Conservation (phyloP, 768 basidiomycete genomes). For the Melanogaster broomeanus region DNA sequence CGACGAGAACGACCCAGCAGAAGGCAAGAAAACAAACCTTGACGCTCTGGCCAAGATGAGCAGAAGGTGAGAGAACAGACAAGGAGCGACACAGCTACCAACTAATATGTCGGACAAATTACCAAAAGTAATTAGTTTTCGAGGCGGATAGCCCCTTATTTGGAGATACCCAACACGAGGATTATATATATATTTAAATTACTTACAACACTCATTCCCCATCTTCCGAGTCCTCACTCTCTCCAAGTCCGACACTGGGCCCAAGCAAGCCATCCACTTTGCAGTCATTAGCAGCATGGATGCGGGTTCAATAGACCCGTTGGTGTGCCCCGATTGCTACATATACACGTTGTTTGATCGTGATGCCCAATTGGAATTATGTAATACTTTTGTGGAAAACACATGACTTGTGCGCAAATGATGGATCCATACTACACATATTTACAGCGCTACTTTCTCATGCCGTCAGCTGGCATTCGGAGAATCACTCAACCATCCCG, state of each 20-base stretch:
- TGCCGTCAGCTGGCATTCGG: not conserved
- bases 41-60: not conserved
- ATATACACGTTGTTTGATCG: not conserved
- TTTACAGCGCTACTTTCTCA: not conserved
- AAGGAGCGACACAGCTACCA: no score
- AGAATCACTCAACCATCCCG: not conserved
- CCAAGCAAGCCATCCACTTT: no score
- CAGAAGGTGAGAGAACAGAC: not conserved
- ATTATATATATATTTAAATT: no score
- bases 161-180: constrained; percentile 1
- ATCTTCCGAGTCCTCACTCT: not conserved
- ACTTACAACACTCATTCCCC: no score
- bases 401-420: no score
- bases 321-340: not conserved
- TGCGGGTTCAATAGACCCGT: not conserved
- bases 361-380: not conserved
- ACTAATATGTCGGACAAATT: no score
- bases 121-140: not conserved
- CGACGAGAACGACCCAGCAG: constrained; percentile 8
- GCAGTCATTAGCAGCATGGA: not conserved
- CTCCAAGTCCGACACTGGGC: not conserved
- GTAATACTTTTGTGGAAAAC: not conserved
- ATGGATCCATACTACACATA: no score
- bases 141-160: constrained; percentile 2
- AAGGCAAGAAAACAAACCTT: constrained; percentile 14